Conservation (phyloP, 768 basidiomycete species). For the Omphalotus guepiniiformis region DNA sequence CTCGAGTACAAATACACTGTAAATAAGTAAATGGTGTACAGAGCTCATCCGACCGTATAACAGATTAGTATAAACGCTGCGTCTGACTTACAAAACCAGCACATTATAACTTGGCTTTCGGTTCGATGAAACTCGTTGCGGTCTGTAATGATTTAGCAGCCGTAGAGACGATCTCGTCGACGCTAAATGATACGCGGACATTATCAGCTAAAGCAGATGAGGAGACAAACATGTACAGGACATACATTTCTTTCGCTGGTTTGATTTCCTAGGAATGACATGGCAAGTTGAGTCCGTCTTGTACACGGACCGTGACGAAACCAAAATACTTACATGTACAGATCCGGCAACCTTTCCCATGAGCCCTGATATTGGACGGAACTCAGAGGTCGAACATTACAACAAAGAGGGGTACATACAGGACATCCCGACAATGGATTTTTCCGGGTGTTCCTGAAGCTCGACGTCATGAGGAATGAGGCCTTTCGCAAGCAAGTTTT, state of each 20-base stretch:
- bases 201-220: conserved; percentile 3
- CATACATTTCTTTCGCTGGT: conserved; percentile 81
- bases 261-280: conserved; percentile 59
- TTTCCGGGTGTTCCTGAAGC: conserved; percentile 63
- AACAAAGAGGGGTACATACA: conserved; percentile 39
- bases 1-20: too few species aligned
- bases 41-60: too few species aligned
- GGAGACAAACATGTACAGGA: conserved; percentile 9
- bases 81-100: too few species aligned
- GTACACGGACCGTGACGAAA: neutral
- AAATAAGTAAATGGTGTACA: too few species aligned
- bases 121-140: conserved; percentile 35
- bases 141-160: conserved; percentile 55
- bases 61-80: too few species aligned
- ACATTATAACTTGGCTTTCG: conserved; percentile 48
- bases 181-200: conserved; percentile 34
- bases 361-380: conserved; percentile 43
- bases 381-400: neutral
- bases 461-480: conserved; percentile 76
- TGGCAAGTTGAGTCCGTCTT: conserved; percentile 4
- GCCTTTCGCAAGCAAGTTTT: conserved; percentile 53
- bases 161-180: conserved; percentile 76
- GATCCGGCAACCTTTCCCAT: conserved; percentile 78
- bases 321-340: conserved; percentile 43
- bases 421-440: conserved; percentile 49